Percentiles rank a stretch among this genome's conserved stretches.
These are phyloP conservation scores for Sicyos baderoa DNA, from an alignment of 306 rosid species.

Conservation along the genomic window DNA sequence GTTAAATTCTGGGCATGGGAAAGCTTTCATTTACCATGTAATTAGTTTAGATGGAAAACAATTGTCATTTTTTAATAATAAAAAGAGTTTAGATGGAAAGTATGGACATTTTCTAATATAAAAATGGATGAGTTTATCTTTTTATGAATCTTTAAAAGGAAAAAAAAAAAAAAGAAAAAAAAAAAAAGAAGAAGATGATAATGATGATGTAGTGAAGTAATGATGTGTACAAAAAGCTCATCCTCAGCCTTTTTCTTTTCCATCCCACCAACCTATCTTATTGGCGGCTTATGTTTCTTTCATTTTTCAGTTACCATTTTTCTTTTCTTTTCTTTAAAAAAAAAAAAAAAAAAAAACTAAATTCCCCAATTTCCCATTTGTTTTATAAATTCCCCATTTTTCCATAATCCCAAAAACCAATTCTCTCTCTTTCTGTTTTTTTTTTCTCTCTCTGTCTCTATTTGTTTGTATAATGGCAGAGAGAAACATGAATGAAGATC, in stretches of 20 bases:
- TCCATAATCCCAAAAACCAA: background rate
- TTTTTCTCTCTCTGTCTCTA: slow-evolving; percentile 12
- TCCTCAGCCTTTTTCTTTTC: slow-evolving; percentile 40
- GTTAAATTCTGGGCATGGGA: no score
- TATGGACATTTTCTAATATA: no score
- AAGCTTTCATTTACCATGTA: no score
- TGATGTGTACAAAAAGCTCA: slow-evolving; percentile 61
- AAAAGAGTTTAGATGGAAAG: no score
- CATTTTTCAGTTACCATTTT: slow-evolving; percentile 18
- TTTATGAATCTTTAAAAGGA: background rate
- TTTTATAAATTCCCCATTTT: background rate
- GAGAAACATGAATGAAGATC: slow-evolving; percentile 19
- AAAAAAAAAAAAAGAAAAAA: background rate
- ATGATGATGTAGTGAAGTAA: slow-evolving; percentile 41
- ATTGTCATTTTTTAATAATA: no score
- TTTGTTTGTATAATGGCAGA: slow-evolving; percentile 33
- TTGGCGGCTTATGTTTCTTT: slow-evolving; percentile 28
- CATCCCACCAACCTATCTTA: slow-evolving; percentile 24
- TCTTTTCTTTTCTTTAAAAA: slow-evolving; percentile 15
- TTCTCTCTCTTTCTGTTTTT: slow-evolving; percentile 4
- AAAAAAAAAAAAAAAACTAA: no score
- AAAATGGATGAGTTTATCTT: no score
- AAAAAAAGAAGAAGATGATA: background rate
- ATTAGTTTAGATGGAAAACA: no score
- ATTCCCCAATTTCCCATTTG: slow-evolving; percentile 5